Base-by-base conservation (phyloP, 805 yeast species). In the Ogataea allantospora region DNA sequence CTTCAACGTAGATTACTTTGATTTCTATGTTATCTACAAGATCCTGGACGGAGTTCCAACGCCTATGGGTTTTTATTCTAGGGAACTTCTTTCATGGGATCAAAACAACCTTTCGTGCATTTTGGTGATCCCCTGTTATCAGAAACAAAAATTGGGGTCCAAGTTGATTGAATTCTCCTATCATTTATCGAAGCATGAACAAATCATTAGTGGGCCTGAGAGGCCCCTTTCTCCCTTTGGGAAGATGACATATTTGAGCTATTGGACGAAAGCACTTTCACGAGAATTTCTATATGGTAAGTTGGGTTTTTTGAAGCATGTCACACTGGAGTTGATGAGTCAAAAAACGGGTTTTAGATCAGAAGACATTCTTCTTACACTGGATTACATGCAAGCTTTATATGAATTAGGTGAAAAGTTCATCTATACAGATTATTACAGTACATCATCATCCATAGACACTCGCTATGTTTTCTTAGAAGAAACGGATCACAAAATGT, bases 1-100 rank as follows among this genome's bases (percentile, higher is more conserved):
- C 59, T 91, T 83, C 63, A 74, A 80, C 24, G 77, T 88, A 3
- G 89, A 84, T 24, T 73, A 75, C 38, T 91, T 84, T 60, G 89
- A 85, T 44, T 87, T 88, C 59, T 93, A 80, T 58, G 71, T 88
- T 18, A 67, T 80, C 3, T 86, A 82, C 55, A 82, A 84, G 17
- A 60, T 59, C 2, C 66, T 67, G 17, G 54, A 57, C 24, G 63
- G 63, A 2, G 53, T 34, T 35, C 67, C 43, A 46, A 63, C 48
- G 57, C 89, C 91, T 2, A 80, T 89, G 82, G 99, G 97, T 1
- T 93, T 88, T 56, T 93, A 88, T 54, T 88, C 97, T 10, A 85
- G 86, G 50, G 99, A 93, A 54, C 65, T 83, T 29, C 65, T 83
- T 0, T 80, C 96, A 0, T 78, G 79, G 73, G 91, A 85, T 36